Conservation (phyloP, 2,329 filamentous ascomycete genomes). For the Clonostachys chloroleuca region DNA sequence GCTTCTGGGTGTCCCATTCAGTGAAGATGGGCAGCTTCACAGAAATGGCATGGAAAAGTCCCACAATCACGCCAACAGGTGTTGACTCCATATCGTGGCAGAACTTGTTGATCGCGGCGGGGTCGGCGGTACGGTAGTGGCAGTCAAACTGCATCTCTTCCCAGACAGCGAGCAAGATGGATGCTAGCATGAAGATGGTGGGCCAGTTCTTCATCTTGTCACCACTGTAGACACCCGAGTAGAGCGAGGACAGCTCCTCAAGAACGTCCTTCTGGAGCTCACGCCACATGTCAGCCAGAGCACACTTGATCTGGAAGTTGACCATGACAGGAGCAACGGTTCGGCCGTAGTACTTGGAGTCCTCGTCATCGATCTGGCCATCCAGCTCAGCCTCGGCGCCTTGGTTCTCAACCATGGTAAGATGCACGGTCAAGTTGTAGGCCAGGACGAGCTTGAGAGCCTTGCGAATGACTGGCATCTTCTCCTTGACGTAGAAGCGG, state of each 20-base stretch:
- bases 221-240: slow-evolving; percentile 96
- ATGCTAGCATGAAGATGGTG: slow-evolving; percentile 95
- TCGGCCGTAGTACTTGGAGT: slow-evolving; percentile 85
- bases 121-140: slow-evolving; percentile 88
- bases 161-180: slow-evolving; percentile 90
- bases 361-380: slow-evolving; percentile 80
- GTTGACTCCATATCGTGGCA: slow-evolving; percentile 95
- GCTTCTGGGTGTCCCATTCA: slow-evolving; percentile 91
- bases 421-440: slow-evolving; percentile 91
- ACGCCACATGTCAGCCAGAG: slow-evolving; percentile 96
- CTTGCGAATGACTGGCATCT: slow-evolving; percentile 87
- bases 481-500: slow-evolving; percentile 86
- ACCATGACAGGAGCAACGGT: slow-evolving; percentile 96
- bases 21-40: slow-evolving; percentile 90
- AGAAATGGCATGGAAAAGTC: slow-evolving; percentile 95
- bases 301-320: slow-evolving; percentile 99
- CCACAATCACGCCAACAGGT: slow-evolving; percentile 92
- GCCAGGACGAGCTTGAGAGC: slow-evolving; percentile 91
- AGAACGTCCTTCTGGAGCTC: slow-evolving; percentile 94
- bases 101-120: slow-evolving; percentile 84
- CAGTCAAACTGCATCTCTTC: slow-evolving; percentile 99
- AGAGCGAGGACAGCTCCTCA: slow-evolving; percentile 85
- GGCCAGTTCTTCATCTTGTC: slow-evolving; percentile 99
- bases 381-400: slow-evolving; percentile 73
- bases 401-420: slow-evolving; percentile 89